Conservation (phyloP, 164 flowering plant species). For the Echeveria elegans region DNA sequence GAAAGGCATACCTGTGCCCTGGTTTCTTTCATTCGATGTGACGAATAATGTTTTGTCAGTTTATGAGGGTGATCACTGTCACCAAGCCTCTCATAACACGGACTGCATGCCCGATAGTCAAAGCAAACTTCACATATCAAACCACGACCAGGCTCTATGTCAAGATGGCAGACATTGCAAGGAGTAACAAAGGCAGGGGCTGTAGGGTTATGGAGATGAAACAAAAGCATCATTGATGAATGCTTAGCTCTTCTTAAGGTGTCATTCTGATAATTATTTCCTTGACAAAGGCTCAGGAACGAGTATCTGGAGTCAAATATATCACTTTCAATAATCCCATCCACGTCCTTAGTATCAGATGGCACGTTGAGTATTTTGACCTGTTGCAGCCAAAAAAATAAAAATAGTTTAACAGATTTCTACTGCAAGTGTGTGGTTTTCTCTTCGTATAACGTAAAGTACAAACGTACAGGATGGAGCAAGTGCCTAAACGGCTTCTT, state of each 20-base stretch:
- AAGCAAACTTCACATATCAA: slow-evolving; percentile 98
- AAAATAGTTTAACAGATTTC: no score
- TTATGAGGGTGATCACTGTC: slow-evolving; percentile 86
- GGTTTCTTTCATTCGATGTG: slow-evolving; percentile 84
- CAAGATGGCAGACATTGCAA: slow-evolving; percentile 68
- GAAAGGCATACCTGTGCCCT: slow-evolving; percentile 65
- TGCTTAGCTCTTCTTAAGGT: slow-evolving; percentile 95
- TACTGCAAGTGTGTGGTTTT: background rate
- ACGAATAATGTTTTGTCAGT: slow-evolving; percentile 50
- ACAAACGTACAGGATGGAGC: slow-evolving; percentile 52
- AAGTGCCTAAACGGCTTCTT: slow-evolving; percentile 58
- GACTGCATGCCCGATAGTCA: slow-evolving; percentile 81
- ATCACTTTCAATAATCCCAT: slow-evolving; percentile 90
- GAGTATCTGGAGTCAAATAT: slow-evolving; percentile 97
- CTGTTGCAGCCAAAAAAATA: slow-evolving; percentile 29
- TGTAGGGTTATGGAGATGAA: slow-evolving; percentile 97
- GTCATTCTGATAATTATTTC: slow-evolving; percentile 95
- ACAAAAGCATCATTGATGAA: slow-evolving; percentile 98
- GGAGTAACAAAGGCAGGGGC: slow-evolving; percentile 93
- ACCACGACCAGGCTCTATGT: slow-evolving; percentile 94
- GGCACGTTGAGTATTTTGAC: slow-evolving; percentile 63
- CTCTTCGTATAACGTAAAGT: background rate
- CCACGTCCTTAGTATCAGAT: slow-evolving; percentile 80
- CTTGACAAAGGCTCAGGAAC: slow-evolving; percentile 93
- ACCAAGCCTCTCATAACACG: slow-evolving; percentile 73